Base-by-base conservation (phyloP, 192 early-diverging fungal species). In the Rhizophagus prolifer region DNA sequence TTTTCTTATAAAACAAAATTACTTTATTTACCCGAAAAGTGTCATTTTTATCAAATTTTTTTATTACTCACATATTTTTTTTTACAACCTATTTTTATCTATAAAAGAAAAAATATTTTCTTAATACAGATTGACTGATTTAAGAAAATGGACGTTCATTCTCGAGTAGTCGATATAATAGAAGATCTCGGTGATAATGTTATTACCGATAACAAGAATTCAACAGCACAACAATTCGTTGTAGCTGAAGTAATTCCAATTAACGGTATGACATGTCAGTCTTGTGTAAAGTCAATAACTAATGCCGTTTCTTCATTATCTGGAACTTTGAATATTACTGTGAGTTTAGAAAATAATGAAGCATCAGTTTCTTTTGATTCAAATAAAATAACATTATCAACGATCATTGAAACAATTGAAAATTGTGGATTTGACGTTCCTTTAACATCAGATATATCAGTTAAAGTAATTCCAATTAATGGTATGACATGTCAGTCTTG, bases 381-480 rank as follows among this genome's bases (percentile, higher is more conserved):
- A 23, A 47, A 28, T 16, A 47, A 41, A 16, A 12, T 78, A 30
- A 58, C 46, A 2, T 59, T 75, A 9, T 64, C 44, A 10, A 50
- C 38, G 5, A 81, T 90, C 30, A 79, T 81, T 14, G 81, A 75
- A 23, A 84, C 83, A 21, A 90, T 94, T 26, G 88, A 92, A 73
- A 87, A 89, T 59, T 86, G 88, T 72, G 93, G 93, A 21, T 94
- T 93, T 79, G 91, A 93, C 44, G 87, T 90, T 0, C 81, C 85
- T 26, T 59, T 80, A 26, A 67, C 62, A 16, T 62, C 82, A 34
- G 9, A 23, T 38, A 21, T 10, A 6, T 21, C 14, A 54, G 7
- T 1, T 7, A 21, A 34, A 41, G 30, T n/a, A 3, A 34, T 67
- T 16, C 70, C 74, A 2, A 58, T 61, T 23, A 21, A 25, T 6